Evolutionary conservation across 2,329 filamentous ascomycete species (phyloP).

Genomic region (Fusarium praegraminearum): DNA sequence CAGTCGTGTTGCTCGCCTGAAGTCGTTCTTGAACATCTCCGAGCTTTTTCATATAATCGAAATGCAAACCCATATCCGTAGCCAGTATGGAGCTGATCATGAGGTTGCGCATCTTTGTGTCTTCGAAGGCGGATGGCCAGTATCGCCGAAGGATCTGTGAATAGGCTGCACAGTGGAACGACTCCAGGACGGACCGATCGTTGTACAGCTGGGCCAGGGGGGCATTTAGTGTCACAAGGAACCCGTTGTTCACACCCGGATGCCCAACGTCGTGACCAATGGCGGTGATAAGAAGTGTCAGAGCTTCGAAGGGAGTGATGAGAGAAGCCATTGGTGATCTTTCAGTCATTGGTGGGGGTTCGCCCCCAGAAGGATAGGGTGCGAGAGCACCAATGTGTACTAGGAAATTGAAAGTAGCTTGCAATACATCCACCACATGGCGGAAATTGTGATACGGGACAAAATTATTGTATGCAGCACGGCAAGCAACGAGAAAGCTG

Average conservation of each 20-base stretch:
- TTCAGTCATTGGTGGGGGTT: conserved; percentile 48
- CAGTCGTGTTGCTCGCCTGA: conserved; percentile 71
- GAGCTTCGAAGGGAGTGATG: conserved; percentile 86
- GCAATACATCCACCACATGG: conserved; percentile 94
- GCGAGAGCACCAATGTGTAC: conserved; percentile 82
- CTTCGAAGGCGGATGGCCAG: conserved; percentile 86
- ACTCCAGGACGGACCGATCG: conserved; percentile 94
- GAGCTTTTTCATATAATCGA: conserved; percentile 94
- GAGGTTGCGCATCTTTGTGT: conserved; percentile 82
- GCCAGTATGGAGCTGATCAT: conserved; percentile 99
- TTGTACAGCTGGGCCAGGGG: conserved; percentile 96
- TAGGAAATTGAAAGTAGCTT: conserved; percentile 92
- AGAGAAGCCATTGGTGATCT: conserved; percentile 78
- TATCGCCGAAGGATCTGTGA: conserved; percentile 94
- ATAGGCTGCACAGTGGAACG: conserved; percentile 96
- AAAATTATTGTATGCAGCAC: conserved; percentile 95
- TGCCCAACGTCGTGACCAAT: conserved; percentile 98
- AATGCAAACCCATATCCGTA: conserved; percentile 97
- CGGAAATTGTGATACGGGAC: conserved; percentile 99
- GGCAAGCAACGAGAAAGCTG: conserved; percentile 87
- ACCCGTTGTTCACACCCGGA: conserved; percentile 97
- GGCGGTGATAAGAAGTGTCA: conserved; percentile 92
- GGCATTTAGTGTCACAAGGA: conserved; percentile 90
- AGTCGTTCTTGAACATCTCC: conserved; percentile 84
- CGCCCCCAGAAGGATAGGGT: conserved; percentile 66